Base-by-base conservation (phyloP, 257 asterid genomes). In the Scutellaria minor region DNA sequence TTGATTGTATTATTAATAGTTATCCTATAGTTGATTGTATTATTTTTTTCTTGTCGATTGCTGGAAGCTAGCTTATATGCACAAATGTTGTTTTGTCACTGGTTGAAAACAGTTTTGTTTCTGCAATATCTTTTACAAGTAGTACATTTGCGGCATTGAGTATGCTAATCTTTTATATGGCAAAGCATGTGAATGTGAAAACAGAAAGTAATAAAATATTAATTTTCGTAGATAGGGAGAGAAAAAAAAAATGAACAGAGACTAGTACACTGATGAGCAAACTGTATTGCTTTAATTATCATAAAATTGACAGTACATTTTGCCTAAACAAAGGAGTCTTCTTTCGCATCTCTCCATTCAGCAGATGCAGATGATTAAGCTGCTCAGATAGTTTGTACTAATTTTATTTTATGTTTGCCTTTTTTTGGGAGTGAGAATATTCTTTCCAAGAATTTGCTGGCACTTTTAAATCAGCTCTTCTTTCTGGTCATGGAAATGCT, bases 131-230 rank as follows among this genome's bases (percentile, higher is more conserved):
- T 2, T 56, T 56, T 22, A 10, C 3, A 66, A 60, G 39, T 20
- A 44, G 22, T 31, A 41, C 35, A 67, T 66, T 73, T 61, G 57
- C 51, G 12, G 15, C 55, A 45, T 69, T 52, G n/a, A 57, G 75
- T 72, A 14, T 27, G 61, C 54, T 45, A 27, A 14, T n/a, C 6
- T 44, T 15, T 58, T 53, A 18, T n/a, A 45, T 55, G 64, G 5
- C 48, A 41, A 77, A 66, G 60, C 58, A 65, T 60, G 70, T 22
- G 62, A 73, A 45, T 52, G 57, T 46, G 63, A 65, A 22, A 47
- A 62, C 56, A 15, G 20, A 56, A 22, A 22, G n/a, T 45, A 37
- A 5, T 18, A 18, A 18, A 18, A 18, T 18, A 18, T 18, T 18
- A 18, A 0, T 18, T 18, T 18, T 18, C 18, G 18, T 18, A 18